Conservation (phyloP, 805 yeast genomes). For the Zygotorulaspora sp. region DNA sequence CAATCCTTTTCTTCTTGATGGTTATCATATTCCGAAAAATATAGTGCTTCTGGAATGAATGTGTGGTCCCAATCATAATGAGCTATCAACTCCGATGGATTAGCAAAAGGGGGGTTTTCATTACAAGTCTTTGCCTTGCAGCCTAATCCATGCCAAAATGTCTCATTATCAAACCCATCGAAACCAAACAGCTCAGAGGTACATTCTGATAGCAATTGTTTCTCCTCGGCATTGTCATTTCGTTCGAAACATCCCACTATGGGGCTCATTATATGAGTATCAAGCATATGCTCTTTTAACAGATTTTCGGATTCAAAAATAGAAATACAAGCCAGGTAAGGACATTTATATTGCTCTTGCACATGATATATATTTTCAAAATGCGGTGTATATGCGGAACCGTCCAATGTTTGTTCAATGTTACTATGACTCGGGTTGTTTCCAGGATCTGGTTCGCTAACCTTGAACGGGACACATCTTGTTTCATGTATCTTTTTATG, state of each 20-base stretch:
- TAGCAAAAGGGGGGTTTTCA: constrained; percentile 2
- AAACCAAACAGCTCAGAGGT: no score
- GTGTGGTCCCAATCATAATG: constrained; percentile 12
- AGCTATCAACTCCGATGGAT: constrained; percentile 5
- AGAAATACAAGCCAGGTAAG: constrained; percentile 4
- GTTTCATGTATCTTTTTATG: constrained; percentile 6
- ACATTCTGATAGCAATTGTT: no score
- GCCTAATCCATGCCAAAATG: background rate
- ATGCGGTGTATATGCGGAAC: background rate
- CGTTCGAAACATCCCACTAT: no score
- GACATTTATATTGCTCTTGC: constrained; percentile 2
- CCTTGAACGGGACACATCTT: no score
- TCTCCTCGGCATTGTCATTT: no score
- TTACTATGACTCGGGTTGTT: background rate
- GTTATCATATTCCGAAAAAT: background rate
- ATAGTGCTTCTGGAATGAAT: constrained; percentile 10
- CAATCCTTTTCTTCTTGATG: no score
- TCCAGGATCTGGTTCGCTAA: background rate
- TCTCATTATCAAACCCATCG: background rate
- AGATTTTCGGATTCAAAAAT: background rate
- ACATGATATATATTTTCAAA: background rate
- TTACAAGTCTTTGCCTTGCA: constrained; percentile 2
- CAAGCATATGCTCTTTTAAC: constrained; percentile 8
- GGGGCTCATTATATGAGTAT: constrained; percentile 7
- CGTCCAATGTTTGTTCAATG: background rate